These are phyloP conservation scores for Metschnikowia similis DNA, from an alignment of 805 yeast genomes.

Conservation along the genomic window DNA sequence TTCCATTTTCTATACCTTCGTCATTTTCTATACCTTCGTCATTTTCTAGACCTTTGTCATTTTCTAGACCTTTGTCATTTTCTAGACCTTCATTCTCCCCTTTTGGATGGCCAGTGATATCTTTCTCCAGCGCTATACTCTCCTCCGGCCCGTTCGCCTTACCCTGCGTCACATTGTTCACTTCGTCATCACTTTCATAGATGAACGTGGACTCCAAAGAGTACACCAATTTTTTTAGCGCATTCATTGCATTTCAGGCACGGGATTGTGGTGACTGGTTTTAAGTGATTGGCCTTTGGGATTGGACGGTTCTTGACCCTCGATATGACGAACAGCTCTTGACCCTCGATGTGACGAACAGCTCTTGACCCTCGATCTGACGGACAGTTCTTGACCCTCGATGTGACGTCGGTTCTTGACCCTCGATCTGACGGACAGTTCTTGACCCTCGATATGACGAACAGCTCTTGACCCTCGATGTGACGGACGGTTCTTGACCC, in stretches of 20 bases:
- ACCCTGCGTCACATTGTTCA: not conserved
- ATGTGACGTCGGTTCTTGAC: no score
- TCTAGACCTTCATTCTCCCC: not conserved
- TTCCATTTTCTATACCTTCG: not conserved
- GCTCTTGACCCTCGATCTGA: no score
- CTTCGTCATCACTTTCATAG: not conserved
- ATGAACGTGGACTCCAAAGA: constrained; percentile 8
- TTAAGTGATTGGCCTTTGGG: no score
- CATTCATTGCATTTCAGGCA: constrained; percentile 15
- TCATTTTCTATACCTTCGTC: not conserved
- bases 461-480: no score
- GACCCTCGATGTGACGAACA: no score
- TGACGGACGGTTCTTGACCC: no score
- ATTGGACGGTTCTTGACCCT: no score
- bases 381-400: no score
- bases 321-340: no score
- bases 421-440: no score
- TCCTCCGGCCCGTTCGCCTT: not conserved
- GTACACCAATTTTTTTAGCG: constrained; percentile 16
- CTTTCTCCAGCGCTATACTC: not conserved
- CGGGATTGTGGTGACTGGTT: not conserved
- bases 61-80: not conserved
- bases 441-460: no score
- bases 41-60: not conserved
- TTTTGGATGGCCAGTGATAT: no score